Conservation (phyloP, 208 protist species). For the Acanthamoeba divionensis region DNA sequence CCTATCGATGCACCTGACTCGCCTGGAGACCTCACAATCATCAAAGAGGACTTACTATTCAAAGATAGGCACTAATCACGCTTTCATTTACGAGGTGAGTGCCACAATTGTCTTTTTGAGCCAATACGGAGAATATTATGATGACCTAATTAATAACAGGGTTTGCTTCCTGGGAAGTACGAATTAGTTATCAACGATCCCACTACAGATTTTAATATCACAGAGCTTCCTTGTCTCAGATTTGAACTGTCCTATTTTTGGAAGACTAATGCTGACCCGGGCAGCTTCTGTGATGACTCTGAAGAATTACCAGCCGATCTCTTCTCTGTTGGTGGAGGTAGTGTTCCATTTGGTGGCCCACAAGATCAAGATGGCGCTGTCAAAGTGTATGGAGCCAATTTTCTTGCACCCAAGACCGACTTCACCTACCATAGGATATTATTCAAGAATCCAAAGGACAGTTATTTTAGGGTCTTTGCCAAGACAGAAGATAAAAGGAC, state of each 20-base stretch:
- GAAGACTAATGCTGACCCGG: background rate
- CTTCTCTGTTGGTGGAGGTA: background rate
- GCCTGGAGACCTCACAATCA: background rate
- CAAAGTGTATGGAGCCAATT: background rate
- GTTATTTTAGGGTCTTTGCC: slow-evolving; percentile 39
- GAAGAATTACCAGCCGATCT: background rate
- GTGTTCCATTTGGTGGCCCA: slow-evolving; percentile 41
- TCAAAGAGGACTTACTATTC: background rate
- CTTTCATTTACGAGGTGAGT: slow-evolving; percentile 1
- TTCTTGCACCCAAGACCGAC: background rate
- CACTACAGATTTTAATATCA: background rate
- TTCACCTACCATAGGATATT: background rate
- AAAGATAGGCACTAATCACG: slow-evolving; percentile 26
- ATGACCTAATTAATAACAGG: background rate
- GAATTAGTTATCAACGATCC: slow-evolving; percentile 4
- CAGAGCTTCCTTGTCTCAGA: slow-evolving; percentile 7
- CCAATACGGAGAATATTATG: background rate
- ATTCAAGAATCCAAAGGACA: slow-evolving; percentile 14
- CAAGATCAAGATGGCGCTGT: background rate
- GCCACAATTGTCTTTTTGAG: background rate
- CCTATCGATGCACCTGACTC: background rate
- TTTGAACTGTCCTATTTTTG: slow-evolving; percentile 1
- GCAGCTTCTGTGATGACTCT: background rate
- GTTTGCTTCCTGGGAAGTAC: background rate
- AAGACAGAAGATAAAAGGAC: background rate